A percentile compares a stretch with the other conserved stretches of the same genome.
These are phyloP conservation scores for Kurtzmaniella quercitrusa DNA, from an alignment of 1,139 yeast genomes.

Conservation along the genomic window DNA sequence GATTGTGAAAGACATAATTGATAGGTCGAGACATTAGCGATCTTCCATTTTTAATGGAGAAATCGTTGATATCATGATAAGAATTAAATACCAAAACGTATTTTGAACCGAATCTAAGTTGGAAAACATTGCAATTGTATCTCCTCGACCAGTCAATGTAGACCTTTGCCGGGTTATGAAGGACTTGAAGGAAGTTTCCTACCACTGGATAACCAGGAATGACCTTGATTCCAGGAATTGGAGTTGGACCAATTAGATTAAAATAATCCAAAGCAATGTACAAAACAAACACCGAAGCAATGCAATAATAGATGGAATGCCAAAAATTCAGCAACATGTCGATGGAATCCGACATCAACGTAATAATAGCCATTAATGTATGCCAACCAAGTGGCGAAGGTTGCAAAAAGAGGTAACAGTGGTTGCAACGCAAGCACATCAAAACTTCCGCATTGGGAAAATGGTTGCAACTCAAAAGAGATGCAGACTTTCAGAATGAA, in stretches of 20 bases:
- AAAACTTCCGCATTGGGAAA: background rate
- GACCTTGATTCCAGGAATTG: slow-evolving; percentile 1
- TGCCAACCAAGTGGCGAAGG: background rate
- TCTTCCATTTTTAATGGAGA: slow-evolving; percentile 53
- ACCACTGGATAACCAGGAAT: slow-evolving; percentile 51
- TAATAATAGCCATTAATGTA: background rate
- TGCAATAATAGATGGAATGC: background rate
- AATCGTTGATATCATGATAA: slow-evolving; percentile 44
- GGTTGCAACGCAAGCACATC: background rate
- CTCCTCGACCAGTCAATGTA: slow-evolving; percentile 45
- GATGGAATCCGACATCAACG: too few relatives aligned
- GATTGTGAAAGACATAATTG: slow-evolving; percentile 62
- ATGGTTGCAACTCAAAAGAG: background rate
- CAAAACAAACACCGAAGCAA: background rate
- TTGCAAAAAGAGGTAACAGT: background rate
- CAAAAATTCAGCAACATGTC: background rate
- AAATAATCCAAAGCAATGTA: background rate
- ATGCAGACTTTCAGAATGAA: too few relatives aligned
- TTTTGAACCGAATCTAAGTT: slow-evolving; percentile 55
- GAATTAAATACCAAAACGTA: slow-evolving; percentile 64
- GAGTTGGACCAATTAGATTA: slow-evolving; percentile 4
- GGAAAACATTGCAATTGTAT: slow-evolving; percentile 49
- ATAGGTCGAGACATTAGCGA: slow-evolving; percentile 66
- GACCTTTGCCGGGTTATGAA: slow-evolving; percentile 47
- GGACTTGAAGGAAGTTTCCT: slow-evolving; percentile 48